Percentiles rank a stretch among this genome's conserved stretches.
phyloP scores from a whole-genome alignment of 2,329 filamentous ascomycete genomes.

The Daldinia sp. region DNA sequence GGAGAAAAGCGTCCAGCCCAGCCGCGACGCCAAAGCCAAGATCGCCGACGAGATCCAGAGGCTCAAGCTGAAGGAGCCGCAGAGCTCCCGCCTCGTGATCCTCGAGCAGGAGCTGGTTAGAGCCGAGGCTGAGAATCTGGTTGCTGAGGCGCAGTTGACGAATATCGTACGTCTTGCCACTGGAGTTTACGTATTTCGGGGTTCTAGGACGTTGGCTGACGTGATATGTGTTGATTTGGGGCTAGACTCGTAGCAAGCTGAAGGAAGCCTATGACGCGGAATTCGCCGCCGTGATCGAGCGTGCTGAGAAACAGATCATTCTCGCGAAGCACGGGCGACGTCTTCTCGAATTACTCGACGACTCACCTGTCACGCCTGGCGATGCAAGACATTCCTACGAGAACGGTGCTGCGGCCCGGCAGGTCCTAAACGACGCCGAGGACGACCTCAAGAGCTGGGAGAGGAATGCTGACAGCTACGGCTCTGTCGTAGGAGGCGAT shows the following conservation, averaged over 20 bases:
- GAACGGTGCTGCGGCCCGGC: constrained; percentile 72
- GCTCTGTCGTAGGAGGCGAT: constrained; percentile 11
- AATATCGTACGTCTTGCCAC: constrained; percentile 76
- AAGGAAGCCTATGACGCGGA: constrained; percentile 93
- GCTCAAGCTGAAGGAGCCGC: constrained; percentile 90
- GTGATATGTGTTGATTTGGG: background rate
- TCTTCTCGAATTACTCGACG: constrained; percentile 85
- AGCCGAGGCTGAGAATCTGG: constrained; percentile 93
- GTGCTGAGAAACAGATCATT: constrained; percentile 95
- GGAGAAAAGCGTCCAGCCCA: constrained; percentile 93
- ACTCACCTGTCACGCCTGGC: constrained; percentile 87
- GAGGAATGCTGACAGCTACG: constrained; percentile 51
- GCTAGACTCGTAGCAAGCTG: constrained; percentile 89
- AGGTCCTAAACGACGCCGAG: constrained; percentile 92
- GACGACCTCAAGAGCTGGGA: constrained; percentile 83
- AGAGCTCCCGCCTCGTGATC: constrained; percentile 79
- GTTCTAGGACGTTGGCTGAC: background rate
- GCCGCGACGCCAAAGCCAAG: constrained; percentile 85
- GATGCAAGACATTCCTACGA: constrained; percentile 76
- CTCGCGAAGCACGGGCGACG: constrained; percentile 89
- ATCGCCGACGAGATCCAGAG: constrained; percentile 91
- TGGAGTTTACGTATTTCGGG: background rate
- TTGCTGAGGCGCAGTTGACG: constrained; percentile 94
- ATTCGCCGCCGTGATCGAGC: constrained; percentile 90
- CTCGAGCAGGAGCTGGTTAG: constrained; percentile 96